These are phyloP conservation scores for Arthrinium phaeospermum DNA, from an alignment of 2,329 filamentous ascomycete species.

Conservation along the genomic window DNA sequence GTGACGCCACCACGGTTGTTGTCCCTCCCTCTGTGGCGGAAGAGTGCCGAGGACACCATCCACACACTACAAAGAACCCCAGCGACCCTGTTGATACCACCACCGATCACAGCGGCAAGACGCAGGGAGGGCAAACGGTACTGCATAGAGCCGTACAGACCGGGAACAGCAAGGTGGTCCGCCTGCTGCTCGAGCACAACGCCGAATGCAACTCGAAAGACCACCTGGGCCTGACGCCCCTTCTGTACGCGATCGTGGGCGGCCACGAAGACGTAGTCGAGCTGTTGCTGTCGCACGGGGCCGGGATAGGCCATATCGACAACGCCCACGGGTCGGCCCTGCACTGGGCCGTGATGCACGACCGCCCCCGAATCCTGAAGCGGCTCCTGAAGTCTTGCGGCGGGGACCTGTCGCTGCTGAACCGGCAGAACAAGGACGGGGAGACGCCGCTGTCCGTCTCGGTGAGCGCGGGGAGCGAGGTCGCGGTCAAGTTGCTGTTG, in stretches of 20 bases:
- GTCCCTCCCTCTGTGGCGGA: too few species aligned
- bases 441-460: constrained; percentile 31
- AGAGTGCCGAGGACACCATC: too few species aligned
- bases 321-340: constrained; percentile 25
- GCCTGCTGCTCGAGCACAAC: constrained; percentile 25
- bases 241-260: constrained; percentile 27
- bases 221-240: constrained; percentile 31
- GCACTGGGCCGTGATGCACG: constrained; percentile 29
- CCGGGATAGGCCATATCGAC: constrained; percentile 23
- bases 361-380: constrained; percentile 24
- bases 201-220: constrained; percentile 29
- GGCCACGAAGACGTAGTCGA: constrained; percentile 27
- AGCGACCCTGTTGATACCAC: too few species aligned
- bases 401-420: constrained; percentile 18
- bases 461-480: constrained; percentile 27
- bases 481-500: constrained; percentile 27
- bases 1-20: too few species aligned
- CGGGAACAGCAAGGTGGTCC: too few species aligned
- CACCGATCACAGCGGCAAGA: too few species aligned
- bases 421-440: constrained; percentile 29
- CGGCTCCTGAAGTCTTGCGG: constrained; percentile 24
- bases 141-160: too few species aligned
- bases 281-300: constrained; percentile 27
- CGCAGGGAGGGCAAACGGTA: too few species aligned
- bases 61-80: too few species aligned